Conservation (phyloP, 306 rosid species). For the Ormosia semicastrata region DNA sequence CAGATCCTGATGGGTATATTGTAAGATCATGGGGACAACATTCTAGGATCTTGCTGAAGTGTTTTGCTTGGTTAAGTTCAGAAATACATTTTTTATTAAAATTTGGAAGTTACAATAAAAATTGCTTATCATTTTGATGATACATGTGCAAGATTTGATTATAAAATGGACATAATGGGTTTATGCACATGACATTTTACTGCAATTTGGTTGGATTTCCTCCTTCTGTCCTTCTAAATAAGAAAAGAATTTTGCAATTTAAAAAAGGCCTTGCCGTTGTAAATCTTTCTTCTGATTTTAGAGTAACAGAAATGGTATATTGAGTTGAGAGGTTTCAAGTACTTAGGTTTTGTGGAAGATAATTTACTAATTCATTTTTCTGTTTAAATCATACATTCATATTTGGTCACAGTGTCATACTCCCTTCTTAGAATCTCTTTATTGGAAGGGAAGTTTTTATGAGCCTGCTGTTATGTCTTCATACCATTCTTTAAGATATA, state of each 20-base stretch:
- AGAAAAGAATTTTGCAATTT: background rate
- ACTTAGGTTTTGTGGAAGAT: background rate
- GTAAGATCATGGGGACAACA: background rate
- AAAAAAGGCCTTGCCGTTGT: background rate
- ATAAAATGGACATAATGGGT: background rate
- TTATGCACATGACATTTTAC: background rate
- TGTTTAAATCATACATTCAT: background rate
- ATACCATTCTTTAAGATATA: background rate
- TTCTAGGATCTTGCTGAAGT: background rate
- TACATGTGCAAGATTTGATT: background rate
- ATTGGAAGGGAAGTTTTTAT: background rate
- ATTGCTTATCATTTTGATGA: background rate
- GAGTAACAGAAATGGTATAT: background rate
- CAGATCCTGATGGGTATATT: background rate
- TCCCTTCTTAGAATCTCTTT: background rate
- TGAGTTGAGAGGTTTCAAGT: background rate
- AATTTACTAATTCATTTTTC: background rate
- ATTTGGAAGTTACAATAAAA: background rate
- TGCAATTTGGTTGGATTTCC: background rate
- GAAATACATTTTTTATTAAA: background rate
- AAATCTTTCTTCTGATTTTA: slow-evolving; percentile 2
- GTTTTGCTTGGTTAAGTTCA: background rate
- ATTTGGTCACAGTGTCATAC: background rate
- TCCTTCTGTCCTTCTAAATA: background rate
- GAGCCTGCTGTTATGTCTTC: slow-evolving; percentile 5